A percentile compares a stretch with the other conserved stretches of the same genome.
phyloP scores from a whole-genome alignment of 148 eudicot genomes.

The Rhododendron molle region DNA sequence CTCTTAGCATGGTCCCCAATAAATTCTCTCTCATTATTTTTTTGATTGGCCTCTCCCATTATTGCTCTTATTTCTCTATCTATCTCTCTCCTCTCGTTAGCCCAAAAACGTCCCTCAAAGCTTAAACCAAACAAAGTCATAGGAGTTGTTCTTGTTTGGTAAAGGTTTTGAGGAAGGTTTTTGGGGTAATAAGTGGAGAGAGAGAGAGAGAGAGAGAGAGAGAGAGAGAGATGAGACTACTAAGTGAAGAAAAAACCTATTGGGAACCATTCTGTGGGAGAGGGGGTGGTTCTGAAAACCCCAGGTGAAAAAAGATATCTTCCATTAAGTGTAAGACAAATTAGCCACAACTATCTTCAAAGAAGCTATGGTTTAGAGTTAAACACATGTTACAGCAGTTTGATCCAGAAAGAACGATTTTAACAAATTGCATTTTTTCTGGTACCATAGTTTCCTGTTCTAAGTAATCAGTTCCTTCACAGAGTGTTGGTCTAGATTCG shows the following conservation, averaged over 20 bases:
- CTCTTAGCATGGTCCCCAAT: too few species aligned
- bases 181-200: too few species aligned
- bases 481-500: not conserved
- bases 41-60: too few species aligned
- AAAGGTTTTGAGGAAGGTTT: too few species aligned
- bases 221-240: too few species aligned
- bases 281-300: not conserved
- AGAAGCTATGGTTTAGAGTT: not conserved
- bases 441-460: not conserved
- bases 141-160: too few species aligned
- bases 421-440: not conserved
- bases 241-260: not conserved
- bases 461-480: not conserved
- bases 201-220: too few species aligned
- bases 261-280: not conserved
- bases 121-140: too few species aligned
- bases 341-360: not conserved
- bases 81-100: too few species aligned
- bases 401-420: not conserved
- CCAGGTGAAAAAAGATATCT: not conserved
- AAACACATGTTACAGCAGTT: not conserved
- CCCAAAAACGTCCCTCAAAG: too few species aligned
- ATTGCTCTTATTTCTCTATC: too few species aligned
- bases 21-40: too few species aligned
- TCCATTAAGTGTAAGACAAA: not conserved